Evolutionary conservation across 495 filamentous ascomycete genomes (phyloP).

Genomic region (Cercophora samala): DNA sequence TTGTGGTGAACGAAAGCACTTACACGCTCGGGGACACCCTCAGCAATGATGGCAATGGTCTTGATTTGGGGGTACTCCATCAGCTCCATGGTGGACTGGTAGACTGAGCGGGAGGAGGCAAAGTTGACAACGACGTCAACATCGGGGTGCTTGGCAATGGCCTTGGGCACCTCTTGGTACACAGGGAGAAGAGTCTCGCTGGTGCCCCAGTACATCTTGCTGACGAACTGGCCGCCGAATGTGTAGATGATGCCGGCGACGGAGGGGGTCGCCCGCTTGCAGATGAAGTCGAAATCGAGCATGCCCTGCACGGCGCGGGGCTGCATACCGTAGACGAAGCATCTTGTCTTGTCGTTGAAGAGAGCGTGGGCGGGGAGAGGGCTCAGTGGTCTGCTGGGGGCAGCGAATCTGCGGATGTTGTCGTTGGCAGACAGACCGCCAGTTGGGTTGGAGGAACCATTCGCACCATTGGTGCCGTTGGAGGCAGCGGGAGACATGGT

Average conservation of each 20-base stretch:
- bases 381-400: slow-evolving; percentile 87
- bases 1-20: slow-evolving; percentile 34
- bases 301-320: slow-evolving; percentile 98
- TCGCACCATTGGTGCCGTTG: slow-evolving; percentile 39
- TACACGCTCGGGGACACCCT: slow-evolving; percentile 97
- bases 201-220: slow-evolving; percentile 99
- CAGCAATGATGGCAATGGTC: slow-evolving; percentile 97
- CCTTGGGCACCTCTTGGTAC: slow-evolving; percentile 92
- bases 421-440: slow-evolving; percentile 77
- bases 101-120: slow-evolving; percentile 95
- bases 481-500: slow-evolving; percentile 45
- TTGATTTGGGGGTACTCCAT: slow-evolving; percentile 97
- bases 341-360: slow-evolving; percentile 99
- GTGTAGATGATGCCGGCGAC: slow-evolving; percentile 99
- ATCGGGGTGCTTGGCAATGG: slow-evolving; percentile 93
- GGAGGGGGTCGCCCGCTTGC: slow-evolving; percentile 93
- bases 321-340: slow-evolving; percentile 98
- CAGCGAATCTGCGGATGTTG: slow-evolving; percentile 94
- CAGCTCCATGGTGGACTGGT: slow-evolving; percentile 95
- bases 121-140: slow-evolving; percentile 99
- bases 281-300: slow-evolving; percentile 99
- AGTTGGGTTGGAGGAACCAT: slow-evolving; percentile 23
- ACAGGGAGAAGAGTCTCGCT: slow-evolving; percentile 98
- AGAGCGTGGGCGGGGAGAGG: slow-evolving; percentile 79
- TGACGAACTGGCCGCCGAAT: slow-evolving; percentile 99